Base-by-base conservation (phyloP, 345 rosid genomes). In the Combretum micranthum region DNA sequence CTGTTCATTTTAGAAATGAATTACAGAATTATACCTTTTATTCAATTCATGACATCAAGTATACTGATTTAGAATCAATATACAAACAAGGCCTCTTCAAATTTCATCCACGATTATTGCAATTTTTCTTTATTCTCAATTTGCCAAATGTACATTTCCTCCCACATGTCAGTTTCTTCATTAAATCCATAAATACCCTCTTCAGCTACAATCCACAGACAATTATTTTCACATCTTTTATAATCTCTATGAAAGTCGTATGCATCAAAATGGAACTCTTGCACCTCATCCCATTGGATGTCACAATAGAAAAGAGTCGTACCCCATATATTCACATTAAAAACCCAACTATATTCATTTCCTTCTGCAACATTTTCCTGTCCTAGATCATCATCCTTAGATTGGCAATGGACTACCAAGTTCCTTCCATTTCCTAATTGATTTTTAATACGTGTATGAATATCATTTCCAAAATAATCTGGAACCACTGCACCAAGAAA, bases 341-440 rank as follows among this genome's bases (percentile, higher is more conserved):
- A 83, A 47, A 73, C 80, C 83, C 85, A 83, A 3, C 80, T 77
- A 20, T 69, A 69, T 45, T 77, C 78, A 12, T 56, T 42, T 51
- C 82, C 85, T 1, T 77, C 76, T 0, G 59, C 57, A 9, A 83
- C 73, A 32, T 15, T 64, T 51, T 77, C 73, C 69, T 56, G 54
- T 16, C 88, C 83, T 17, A 83, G 78, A 66, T 83, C 82, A 7
- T 64, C 21, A 47, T 83, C 85, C 63, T 72, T 72, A 42, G 88
- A 83, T 50, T 72, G 78, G 72, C 83, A 83, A n/a, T 80, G 88
- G 5, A 80, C 47, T 42, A 69, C 77, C 66, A 80, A 2, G 75
- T 67, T 77, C 62, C 42, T 69, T 21, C 82, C 78, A 21, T 53
- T 47, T 26, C 81, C 78, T 43, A 80, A 52, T 21, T 75, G 58